A percentile compares a stretch with the other conserved stretches of the same genome.
These are phyloP conservation scores for Tetrapisispora phaffii DNA, from an alignment of 805 yeast genomes.

Conservation along the genomic window DNA sequence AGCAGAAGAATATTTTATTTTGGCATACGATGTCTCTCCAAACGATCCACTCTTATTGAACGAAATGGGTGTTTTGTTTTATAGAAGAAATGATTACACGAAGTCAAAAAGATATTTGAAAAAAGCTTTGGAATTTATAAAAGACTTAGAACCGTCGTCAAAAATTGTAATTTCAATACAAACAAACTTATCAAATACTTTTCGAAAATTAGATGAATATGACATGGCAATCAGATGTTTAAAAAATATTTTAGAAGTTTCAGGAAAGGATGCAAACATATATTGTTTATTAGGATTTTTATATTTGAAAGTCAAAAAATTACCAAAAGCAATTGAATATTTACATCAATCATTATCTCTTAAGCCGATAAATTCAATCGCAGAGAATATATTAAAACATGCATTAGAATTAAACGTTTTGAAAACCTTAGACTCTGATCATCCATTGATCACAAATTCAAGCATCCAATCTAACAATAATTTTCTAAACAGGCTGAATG, in stretches of 20 bases:
- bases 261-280: constrained; percentile 63
- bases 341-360: constrained; percentile 76
- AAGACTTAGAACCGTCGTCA: constrained; percentile 62
- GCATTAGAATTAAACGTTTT: constrained; percentile 56
- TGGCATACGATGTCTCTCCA: constrained; percentile 69
- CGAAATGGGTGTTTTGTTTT: constrained; percentile 87
- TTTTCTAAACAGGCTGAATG: not conserved
- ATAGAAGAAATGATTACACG: constrained; percentile 56
- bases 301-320: constrained; percentile 57
- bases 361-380: constrained; percentile 72
- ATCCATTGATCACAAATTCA: constrained; percentile 22
- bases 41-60: constrained; percentile 81
- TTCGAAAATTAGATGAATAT: constrained; percentile 51
- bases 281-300: constrained; percentile 80
- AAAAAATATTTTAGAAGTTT: constrained; percentile 58
- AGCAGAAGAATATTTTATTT: constrained; percentile 75
- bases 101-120: constrained; percentile 63
- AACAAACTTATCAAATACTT: constrained; percentile 82
- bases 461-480: constrained; percentile 4
- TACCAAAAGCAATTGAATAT: constrained; percentile 58
- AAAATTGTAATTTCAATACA: constrained; percentile 79
- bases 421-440: constrained; percentile 21
- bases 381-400: constrained; percentile 67
- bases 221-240: constrained; percentile 67
- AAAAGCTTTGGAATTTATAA: constrained; percentile 63